Evolutionary conservation across 441 rosid species (phyloP), one percentile per base, ranked within the genome.

Genomic region (Macaranga tanarius): DNA sequence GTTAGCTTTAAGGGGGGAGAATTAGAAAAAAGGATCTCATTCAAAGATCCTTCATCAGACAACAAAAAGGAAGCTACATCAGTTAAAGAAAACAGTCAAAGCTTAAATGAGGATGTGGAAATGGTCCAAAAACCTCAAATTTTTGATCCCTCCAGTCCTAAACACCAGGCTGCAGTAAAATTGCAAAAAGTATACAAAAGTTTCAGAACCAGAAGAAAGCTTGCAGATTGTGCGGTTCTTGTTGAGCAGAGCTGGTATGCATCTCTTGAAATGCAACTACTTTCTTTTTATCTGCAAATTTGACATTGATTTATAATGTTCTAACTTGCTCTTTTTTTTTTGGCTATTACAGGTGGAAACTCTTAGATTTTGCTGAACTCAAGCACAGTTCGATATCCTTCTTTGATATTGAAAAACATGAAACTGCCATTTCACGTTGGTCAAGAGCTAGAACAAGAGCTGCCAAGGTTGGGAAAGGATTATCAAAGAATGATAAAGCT

Each of bases 391-490:
- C 99, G 2, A 79, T 95, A 69, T 93, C 98, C 4, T 95, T 90
- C 84, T 95, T 91, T 67, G 98, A 89, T 77, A 90, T 89, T 5
- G 90, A 93, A 84, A 93, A 91, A 76, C 90, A 92, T 3, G 98
- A 93, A 84, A 88, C 94, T 61, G 98, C 98, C 66, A 79, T 95
- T 66, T 93, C 97, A 0, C 92, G 98, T 58, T 95, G 98, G 99
- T 89, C 93, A 25, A 91, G 99, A 81, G 99, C 98, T 1, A 91
- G 96, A 84, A 93, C 92, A 60, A 80, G 95, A 83, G 99, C 96
- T 51, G 96, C 98, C 40, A 95, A 93, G 84, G 96, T 95, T 72
- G 99, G 98, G 69, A 95, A 95, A 84, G 98, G 99, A 48, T 86
- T 92, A 72, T 93, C 97, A 8, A 91, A 91, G 85, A 92, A 91